Percentiles rank a stretch among this genome's conserved stretches.
phyloP scores from a whole-genome alignment of 116 monocot genomes.

The Iris pallida region DNA sequence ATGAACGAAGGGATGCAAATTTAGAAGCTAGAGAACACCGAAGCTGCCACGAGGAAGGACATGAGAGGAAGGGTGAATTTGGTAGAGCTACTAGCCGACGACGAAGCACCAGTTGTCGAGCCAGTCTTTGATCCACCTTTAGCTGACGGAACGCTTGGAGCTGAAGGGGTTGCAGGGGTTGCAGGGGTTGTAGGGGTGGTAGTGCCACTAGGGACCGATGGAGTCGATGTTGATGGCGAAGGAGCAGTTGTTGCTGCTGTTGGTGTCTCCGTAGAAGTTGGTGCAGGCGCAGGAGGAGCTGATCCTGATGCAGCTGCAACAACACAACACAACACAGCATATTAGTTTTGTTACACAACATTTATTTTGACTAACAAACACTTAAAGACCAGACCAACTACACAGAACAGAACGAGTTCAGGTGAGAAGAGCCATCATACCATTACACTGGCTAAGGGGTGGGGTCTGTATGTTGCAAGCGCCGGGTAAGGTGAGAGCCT shows the following conservation, averaged over 20 bases:
- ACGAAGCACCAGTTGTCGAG: not conserved
- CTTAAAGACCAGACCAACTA: not conserved
- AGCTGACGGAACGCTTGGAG: not conserved
- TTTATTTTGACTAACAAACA: not conserved
- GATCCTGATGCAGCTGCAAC: slow-evolving; percentile 5
- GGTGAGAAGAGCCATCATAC: not conserved
- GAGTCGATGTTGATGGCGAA: slow-evolving; percentile 3
- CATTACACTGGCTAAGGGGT: slow-evolving; percentile 33
- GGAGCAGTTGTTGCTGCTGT: not conserved
- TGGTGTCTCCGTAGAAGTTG: slow-evolving; percentile 10
- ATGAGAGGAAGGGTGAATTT: not conserved
- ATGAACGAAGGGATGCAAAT: not conserved
- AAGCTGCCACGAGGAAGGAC: not conserved
- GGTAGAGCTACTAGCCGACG: slow-evolving; percentile 2
- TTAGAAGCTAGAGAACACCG: slow-evolving; percentile 3
- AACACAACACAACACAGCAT: not conserved
- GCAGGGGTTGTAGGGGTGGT: not conserved
- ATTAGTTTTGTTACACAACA: not conserved
- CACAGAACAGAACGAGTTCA: too few relatives aligned
- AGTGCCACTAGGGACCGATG: slow-evolving; percentile 6
- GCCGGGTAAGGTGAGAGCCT: slow-evolving; percentile 35
- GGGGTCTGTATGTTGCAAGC: slow-evolving; percentile 40
- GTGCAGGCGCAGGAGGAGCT: not conserved
- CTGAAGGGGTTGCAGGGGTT: slow-evolving; percentile 4
- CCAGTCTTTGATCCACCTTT: slow-evolving; percentile 10